These are phyloP conservation scores for Daldinia caldariorum DNA, from an alignment of 495 filamentous ascomycete genomes.

Conservation along the genomic window DNA sequence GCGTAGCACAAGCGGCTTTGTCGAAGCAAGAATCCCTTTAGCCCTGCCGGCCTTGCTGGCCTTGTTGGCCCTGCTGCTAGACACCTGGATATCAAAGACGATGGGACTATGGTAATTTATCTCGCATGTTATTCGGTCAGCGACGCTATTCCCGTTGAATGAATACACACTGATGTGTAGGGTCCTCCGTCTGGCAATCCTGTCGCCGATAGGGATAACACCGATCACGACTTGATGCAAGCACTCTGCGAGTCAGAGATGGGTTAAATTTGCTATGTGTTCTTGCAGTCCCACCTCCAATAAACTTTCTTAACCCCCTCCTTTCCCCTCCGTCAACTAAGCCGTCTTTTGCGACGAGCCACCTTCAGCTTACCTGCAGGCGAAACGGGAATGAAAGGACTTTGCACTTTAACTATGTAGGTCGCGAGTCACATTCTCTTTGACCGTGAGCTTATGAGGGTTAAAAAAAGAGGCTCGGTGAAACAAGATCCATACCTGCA, in stretches of 20 bases:
- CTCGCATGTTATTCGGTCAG: conserved; percentile 37
- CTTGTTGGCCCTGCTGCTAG: not conserved
- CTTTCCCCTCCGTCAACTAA: conserved; percentile 22
- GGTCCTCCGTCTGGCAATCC: conserved; percentile 21
- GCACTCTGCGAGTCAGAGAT: conserved; percentile 46
- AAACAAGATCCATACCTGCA: conserved; percentile 39
- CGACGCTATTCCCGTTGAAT: conserved; percentile 38
- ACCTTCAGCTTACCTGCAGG: conserved; percentile 36
- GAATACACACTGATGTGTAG: conserved; percentile 4
- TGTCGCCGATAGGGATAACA: conserved; percentile 39
- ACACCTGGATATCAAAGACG: conserved; percentile 11
- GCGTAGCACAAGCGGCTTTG: conserved; percentile 27
- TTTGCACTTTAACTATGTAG: conserved; percentile 23
- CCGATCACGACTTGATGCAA: conserved; percentile 39
- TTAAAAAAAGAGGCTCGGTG: conserved; percentile 41
- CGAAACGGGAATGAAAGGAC: conserved; percentile 29
- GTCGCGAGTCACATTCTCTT: conserved; percentile 31
- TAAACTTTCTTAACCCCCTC: conserved; percentile 19
- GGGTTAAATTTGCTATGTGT: conserved; percentile 26
- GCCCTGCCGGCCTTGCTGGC: not conserved
- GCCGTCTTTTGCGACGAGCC: conserved; percentile 27
- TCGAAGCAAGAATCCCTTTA: conserved; percentile 17
- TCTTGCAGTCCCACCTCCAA: conserved; percentile 33
- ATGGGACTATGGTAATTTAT: conserved; percentile 38
- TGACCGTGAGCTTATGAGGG: conserved; percentile 18